A percentile compares a stretch with the other conserved stretches of the same genome.
Conservation (phyloP, 2,329 filamentous ascomycete species). For the Fusarium sp. region DNA sequence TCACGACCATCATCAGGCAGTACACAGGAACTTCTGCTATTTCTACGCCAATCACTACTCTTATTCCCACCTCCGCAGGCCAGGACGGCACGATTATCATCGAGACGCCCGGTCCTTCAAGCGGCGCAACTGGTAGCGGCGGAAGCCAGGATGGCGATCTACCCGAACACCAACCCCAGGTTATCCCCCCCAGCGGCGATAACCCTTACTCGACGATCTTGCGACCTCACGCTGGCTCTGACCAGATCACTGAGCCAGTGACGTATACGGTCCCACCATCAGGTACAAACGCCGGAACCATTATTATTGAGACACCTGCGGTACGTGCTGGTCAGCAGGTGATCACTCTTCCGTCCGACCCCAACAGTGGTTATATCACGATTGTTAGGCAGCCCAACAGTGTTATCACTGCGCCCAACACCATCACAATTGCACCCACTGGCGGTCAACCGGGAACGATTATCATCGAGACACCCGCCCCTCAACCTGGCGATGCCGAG, state of each 20-base stretch:
- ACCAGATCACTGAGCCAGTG: constrained; percentile 24
- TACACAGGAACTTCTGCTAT: constrained; percentile 19
- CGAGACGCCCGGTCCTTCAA: constrained; percentile 24
- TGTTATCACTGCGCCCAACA: constrained; percentile 26
- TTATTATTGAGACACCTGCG: constrained; percentile 29
- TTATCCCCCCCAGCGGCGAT: constrained; percentile 21
- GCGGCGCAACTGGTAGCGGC: neutral
- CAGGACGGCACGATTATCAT: constrained; percentile 32
- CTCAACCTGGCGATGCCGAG: constrained; percentile 4
- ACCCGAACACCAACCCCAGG: constrained; percentile 14
- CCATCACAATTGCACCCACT: constrained; percentile 19
- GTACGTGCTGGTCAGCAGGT: constrained; percentile 16
- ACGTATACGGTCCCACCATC: constrained; percentile 22
- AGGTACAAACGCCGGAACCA: constrained; percentile 17
- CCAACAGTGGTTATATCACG: constrained; percentile 28
- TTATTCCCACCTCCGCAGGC: constrained; percentile 23
- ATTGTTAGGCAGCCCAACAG: constrained; percentile 18
- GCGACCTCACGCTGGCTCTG: constrained; percentile 22
- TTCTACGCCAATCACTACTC: constrained; percentile 24
- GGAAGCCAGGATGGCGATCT: neutral
- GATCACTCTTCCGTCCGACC: constrained; percentile 32
- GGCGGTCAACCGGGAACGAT: constrained; percentile 22
- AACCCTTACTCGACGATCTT: constrained; percentile 23
- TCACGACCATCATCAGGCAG: constrained; percentile 27
- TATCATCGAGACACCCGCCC: constrained; percentile 30